phyloP scores from a whole-genome alignment of 805 yeast species.

The Lipomyces chichibuensis region DNA sequence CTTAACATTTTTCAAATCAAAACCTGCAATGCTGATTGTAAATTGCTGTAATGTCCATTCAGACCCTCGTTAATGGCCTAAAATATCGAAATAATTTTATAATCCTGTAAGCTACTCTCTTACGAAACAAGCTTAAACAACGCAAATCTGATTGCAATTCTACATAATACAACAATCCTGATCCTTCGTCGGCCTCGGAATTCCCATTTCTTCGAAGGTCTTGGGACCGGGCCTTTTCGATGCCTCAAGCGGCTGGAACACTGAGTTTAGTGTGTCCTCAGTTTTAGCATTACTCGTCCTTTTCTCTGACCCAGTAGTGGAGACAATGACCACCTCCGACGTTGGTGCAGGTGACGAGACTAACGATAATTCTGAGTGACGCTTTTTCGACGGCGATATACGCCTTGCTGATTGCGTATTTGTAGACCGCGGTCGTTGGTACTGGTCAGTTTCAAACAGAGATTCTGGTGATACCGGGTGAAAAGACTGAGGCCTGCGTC shows the following conservation, averaged over 20 bases:
- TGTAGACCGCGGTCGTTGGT: too few relatives aligned
- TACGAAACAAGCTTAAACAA: background rate
- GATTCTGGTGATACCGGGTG: background rate
- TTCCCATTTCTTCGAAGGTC: slow-evolving; percentile 46
- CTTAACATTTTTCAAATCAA: too few relatives aligned
- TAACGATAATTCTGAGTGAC: background rate
- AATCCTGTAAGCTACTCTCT: too few relatives aligned
- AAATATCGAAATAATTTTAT: too few relatives aligned
- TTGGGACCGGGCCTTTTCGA: slow-evolving; percentile 34
- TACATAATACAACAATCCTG: slow-evolving; percentile 43
- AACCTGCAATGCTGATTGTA: too few relatives aligned
- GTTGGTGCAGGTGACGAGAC: background rate
- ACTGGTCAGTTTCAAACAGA: background rate
- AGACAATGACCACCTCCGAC: background rate
- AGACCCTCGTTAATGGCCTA: too few relatives aligned
- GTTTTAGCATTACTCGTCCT: background rate
- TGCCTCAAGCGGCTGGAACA: slow-evolving; percentile 6
- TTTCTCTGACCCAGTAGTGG: background rate
- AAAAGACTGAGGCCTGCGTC: background rate
- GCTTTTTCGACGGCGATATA: too few relatives aligned
- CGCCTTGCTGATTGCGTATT: too few relatives aligned
- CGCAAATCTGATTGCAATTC: background rate
- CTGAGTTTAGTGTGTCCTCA: background rate
- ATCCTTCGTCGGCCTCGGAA: slow-evolving; percentile 39
- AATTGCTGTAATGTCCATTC: too few relatives aligned